Evolutionary conservation across 2,329 filamentous ascomycete species (phyloP).

Genomic region (Claviceps pusilla): DNA sequence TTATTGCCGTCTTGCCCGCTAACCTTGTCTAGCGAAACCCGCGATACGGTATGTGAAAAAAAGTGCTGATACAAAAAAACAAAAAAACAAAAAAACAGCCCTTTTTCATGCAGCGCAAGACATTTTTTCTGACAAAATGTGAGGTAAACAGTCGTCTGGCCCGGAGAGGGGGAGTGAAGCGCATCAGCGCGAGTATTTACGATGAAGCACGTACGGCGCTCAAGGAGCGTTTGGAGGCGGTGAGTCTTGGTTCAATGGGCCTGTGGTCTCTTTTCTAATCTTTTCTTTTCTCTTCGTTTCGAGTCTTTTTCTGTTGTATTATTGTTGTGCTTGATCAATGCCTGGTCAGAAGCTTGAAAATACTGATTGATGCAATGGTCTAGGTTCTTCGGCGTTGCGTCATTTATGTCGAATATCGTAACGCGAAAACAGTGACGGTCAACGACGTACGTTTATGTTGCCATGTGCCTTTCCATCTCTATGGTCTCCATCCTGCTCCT

Average conservation of each 20-base stretch:
- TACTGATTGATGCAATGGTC: not conserved
- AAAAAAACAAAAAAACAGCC: not conserved
- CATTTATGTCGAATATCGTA: conserved; percentile 36
- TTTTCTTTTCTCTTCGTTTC: too few relatives aligned
- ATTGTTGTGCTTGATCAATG: not conserved
- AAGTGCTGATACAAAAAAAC: too few relatives aligned
- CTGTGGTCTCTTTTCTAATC: not conserved
- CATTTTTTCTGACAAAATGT: not conserved
- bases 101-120: not conserved
- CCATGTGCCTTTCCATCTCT: not conserved
- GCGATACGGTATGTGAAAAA: conserved; percentile 1
- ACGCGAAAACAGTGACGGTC: conserved; percentile 47
- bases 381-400: conserved; percentile 39
- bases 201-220: conserved; percentile 41
- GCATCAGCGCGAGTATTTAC: conserved; percentile 52
- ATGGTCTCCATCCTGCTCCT: too few relatives aligned
- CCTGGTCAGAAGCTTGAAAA: not conserved
- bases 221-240: conserved; percentile 30
- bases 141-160: conserved; percentile 45
- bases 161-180: conserved; percentile 61
- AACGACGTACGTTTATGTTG: conserved; percentile 34
- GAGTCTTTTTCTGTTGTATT: not conserved
- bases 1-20: not conserved
- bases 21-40: conserved; percentile 2
- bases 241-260: conserved; percentile 15